Percentiles rank a stretch among this genome's conserved stretches.
Conservation (phyloP, 1,284 basidiomycete species). For the Cryptococcus hybrid region DNA sequence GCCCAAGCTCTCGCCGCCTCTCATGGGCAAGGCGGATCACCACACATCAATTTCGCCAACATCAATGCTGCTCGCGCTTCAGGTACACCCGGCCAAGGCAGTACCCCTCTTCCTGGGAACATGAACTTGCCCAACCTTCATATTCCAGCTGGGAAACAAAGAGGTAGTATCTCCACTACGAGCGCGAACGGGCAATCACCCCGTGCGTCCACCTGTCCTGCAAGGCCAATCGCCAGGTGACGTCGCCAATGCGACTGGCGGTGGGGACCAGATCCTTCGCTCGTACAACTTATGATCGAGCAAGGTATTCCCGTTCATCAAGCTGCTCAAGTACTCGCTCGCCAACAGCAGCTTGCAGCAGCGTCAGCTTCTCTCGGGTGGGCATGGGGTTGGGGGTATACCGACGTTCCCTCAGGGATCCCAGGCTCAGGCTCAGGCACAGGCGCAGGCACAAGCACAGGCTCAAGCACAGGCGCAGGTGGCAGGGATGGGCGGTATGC, state of each 20-base stretch:
- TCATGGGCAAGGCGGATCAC: no score
- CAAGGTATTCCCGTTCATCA: conserved; percentile 34
- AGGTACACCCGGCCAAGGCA: background rate
- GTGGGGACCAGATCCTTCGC: background rate
- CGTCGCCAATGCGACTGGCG: background rate
- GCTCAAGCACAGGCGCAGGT: background rate
- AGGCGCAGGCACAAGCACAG: conserved; percentile 2
- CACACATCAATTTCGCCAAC: no score
- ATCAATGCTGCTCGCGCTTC: background rate
- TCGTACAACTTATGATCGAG: conserved; percentile 32
- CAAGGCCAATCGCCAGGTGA: background rate
- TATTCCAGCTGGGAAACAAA: conserved; percentile 36
- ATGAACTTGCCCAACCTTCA: conserved; percentile 31
- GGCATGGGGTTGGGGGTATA: no score
- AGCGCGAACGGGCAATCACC: background rate
- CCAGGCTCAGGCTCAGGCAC: background rate
- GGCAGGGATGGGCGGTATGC: background rate
- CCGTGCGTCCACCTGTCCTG: background rate
- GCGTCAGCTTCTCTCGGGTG: no score
- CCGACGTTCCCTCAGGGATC: no score
- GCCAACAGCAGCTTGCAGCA: conserved; percentile 4
- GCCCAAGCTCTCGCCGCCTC: background rate
- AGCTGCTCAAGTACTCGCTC: conserved; percentile 4
- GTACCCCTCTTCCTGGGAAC: conserved; percentile 7
- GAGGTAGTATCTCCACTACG: conserved; percentile 13